Percentiles rank a stretch among this genome's conserved stretches.
Evolutionary conservation across 371 early-diverging fungal species (phyloP).

Genomic region (Fennellomyces sp.): DNA sequence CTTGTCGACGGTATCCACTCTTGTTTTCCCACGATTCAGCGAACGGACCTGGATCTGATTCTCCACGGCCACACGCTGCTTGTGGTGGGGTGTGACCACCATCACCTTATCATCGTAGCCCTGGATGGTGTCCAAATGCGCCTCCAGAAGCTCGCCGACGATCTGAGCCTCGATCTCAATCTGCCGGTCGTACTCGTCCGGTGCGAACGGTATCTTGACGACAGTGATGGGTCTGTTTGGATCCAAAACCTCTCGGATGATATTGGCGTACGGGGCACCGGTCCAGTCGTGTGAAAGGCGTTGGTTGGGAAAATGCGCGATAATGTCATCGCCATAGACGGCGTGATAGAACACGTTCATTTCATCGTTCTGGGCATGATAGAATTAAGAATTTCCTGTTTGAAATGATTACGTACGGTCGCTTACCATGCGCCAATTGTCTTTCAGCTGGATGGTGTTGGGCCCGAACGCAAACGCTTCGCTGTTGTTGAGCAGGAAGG

Average conservation of each 20-base stretch:
- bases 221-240: conserved; percentile 43
- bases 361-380: conserved; percentile 43
- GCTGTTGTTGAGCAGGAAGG: conserved; percentile 37
- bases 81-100: conserved; percentile 60
- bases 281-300: conserved; percentile 21
- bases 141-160: conserved; percentile 37
- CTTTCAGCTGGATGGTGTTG: conserved; percentile 57
- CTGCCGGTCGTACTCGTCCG: neutral
- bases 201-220: conserved; percentile 26
- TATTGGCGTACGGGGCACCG: conserved; percentile 5
- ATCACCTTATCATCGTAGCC: conserved; percentile 26
- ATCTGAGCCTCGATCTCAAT: conserved; percentile 42
- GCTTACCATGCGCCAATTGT: conserved; percentile 65
- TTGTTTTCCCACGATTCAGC: conserved; percentile 20
- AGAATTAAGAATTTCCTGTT: neutral
- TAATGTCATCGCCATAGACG: conserved; percentile 55
- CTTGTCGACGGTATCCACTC: conserved; percentile 54
- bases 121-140: conserved; percentile 25
- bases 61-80: conserved; percentile 49
- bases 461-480: conserved; percentile 53
- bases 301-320: conserved; percentile 27
- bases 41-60: neutral
- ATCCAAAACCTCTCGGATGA: conserved; percentile 38
- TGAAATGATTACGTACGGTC: neutral
- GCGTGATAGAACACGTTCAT: conserved; percentile 54